Evolutionary conservation across 75 land plant genomes (phyloP).

Genomic region (Pinus taeda): DNA sequence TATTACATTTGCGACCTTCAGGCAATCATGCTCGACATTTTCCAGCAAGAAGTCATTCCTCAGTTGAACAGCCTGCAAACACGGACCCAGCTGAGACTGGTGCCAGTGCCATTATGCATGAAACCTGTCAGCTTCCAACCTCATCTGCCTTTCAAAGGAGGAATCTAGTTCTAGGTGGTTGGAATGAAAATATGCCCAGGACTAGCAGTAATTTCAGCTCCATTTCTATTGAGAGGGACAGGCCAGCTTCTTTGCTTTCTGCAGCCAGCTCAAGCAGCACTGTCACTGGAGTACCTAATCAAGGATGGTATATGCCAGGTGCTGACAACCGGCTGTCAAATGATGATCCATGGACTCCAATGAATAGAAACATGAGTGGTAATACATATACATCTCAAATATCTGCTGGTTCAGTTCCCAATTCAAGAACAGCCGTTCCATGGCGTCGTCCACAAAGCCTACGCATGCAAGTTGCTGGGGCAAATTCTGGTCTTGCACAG

Average conservation of each 20-base stretch:
- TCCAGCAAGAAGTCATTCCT: neutral
- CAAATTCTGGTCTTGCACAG: neutral
- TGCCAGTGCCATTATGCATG: neutral
- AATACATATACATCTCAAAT: conserved; percentile 1
- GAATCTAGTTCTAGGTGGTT: neutral
- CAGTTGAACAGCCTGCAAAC: conserved; percentile 2
- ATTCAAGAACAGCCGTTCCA: neutral
- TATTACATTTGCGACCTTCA: neutral
- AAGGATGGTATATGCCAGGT: neutral
- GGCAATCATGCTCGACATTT: neutral
- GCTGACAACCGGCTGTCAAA: neutral
- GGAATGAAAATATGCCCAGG: conserved; percentile 5
- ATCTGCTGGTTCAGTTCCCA: neutral
- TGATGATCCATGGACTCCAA: neutral
- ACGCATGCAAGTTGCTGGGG: neutral
- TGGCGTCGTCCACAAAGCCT: neutral
- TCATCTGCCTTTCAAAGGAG: neutral
- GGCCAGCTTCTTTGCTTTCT: neutral
- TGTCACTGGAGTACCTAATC: neutral
- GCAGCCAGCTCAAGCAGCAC: conserved; percentile 2
- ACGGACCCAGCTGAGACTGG: neutral
- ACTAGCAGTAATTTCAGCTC: conserved; percentile 1
- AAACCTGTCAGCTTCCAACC: neutral
- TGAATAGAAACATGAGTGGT: neutral
- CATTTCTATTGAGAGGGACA: neutral